Base-by-base conservation (phyloP, 2,329 filamentous ascomycete genomes). In the Zasmidium cellare region DNA sequence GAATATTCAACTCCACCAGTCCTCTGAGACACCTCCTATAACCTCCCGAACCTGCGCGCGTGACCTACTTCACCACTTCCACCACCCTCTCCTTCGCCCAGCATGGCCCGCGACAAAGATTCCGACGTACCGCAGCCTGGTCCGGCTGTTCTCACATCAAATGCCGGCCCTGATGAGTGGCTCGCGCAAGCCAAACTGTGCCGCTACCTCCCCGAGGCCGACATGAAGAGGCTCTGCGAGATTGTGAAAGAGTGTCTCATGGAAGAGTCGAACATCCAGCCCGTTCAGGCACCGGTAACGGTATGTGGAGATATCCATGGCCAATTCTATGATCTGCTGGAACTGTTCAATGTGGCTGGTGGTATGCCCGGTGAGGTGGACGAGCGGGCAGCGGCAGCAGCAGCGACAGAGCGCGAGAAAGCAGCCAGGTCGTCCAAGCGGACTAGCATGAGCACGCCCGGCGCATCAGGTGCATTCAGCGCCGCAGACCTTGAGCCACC, bases 181-280 rank as follows among this genome's bases (percentile, higher is more conserved):
- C 84, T 99, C 28, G 90, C 94, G 73, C 90, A 96, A 76, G 94
- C 94, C 46, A 97, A 96, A 77, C 90, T 94, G 76, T 97, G 94
- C 79, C 94, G 96, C 75, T 97, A 97, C 75, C 84, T 99, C 53
- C 94, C 94, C 51, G 94, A 99, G 78, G 80, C 88, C 62, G 91
- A 96, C 71, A 99, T 99, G 94, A 99, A 99, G 82, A 90, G 96
- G 76, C 84, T 99, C 50, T 99, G 94, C 75, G 94, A 99, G 80
- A 96, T 96, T 73, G 94, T 97, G 60, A 99, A 99, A 80, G 94
- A 97, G 78, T 96, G 91, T 65, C 83, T 99, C 70, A 99, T 99
- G 94, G 94, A 99, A 82, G 94, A 99, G 79, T 97, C 92, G 65
- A 99, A 99, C 74, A 97, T 99, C 59, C 94, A 97, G 75, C 94